Evolutionary conservation across 345 rosid species (phyloP).

Genomic region (Lumnitzera littorea): DNA sequence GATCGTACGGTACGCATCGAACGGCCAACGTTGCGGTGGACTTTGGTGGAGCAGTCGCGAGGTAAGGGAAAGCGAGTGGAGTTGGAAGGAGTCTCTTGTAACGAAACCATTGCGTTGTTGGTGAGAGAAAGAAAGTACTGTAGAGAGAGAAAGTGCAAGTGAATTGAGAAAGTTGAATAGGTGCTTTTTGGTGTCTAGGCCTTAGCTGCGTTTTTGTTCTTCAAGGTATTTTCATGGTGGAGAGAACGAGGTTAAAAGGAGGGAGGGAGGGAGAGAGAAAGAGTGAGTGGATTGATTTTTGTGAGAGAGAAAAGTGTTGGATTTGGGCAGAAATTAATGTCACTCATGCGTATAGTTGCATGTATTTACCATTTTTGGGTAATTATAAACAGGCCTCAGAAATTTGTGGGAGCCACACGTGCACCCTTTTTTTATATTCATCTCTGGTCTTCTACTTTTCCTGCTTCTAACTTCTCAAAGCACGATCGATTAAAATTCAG

Average conservation of each 20-base stretch:
- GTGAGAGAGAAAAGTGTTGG: neutral
- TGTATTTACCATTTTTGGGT: no score
- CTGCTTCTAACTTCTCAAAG: no score
- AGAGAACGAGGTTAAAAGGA: neutral
- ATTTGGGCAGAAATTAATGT: no score
- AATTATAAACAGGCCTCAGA: no score
- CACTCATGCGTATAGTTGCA: no score
- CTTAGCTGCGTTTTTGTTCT: slow-evolving; percentile 1
- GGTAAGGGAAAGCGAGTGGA: slow-evolving; percentile 58
- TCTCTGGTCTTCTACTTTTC: no score
- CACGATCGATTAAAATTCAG: no score
- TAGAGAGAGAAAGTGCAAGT: neutral
- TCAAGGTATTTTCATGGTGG: slow-evolving; percentile 17
- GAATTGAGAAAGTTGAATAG: neutral
- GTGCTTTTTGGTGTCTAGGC: neutral
- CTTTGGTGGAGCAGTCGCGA: slow-evolving; percentile 32
- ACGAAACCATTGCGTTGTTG: slow-evolving; percentile 45
- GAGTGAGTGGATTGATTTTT: neutral
- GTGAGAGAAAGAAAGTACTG: neutral
- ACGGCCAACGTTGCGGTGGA: slow-evolving; percentile 58
- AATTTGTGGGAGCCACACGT: no score
- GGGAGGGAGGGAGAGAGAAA: neutral
- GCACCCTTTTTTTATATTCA: no score
- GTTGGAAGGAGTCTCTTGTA: slow-evolving; percentile 53
- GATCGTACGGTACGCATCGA: slow-evolving; percentile 94